Percentiles rank a stretch among this genome's conserved stretches.
phyloP scores from a whole-genome alignment of 805 yeast genomes.

The Lachancea meyersii region DNA sequence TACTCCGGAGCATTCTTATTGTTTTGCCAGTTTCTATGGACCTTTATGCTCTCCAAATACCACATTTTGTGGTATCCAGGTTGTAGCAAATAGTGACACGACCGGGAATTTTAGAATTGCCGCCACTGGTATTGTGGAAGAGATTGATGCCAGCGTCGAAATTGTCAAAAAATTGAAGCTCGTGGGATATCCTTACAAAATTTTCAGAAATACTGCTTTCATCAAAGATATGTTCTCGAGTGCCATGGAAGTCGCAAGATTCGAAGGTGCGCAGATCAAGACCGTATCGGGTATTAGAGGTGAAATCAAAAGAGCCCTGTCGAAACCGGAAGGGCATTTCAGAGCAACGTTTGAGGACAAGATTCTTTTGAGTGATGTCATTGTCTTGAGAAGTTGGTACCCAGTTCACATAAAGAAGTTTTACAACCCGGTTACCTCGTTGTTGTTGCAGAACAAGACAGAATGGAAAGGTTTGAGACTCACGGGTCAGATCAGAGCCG shows the following conservation, averaged over 20 bases:
- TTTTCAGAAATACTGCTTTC: slow-evolving; percentile 93
- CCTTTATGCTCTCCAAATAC: slow-evolving; percentile 97
- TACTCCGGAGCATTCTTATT: slow-evolving; percentile 96
- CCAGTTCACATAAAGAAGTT: slow-evolving; percentile 86
- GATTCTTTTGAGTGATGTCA: slow-evolving; percentile 80
- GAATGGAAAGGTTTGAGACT: slow-evolving; percentile 96
- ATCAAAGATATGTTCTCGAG: slow-evolving; percentile 94
- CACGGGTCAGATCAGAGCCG: slow-evolving; percentile 90
- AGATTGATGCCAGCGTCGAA: slow-evolving; percentile 80
- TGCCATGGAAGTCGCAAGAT: slow-evolving; percentile 90
- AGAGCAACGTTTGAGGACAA: slow-evolving; percentile 98
- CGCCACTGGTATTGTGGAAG: slow-evolving; percentile 95
- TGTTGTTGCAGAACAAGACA: slow-evolving; percentile 65
- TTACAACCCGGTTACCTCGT: slow-evolving; percentile 93
- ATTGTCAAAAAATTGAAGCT: slow-evolving; percentile 93
- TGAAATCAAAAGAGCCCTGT: slow-evolving; percentile 89
- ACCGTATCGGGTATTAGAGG: slow-evolving; percentile 98
- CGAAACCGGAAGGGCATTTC: slow-evolving; percentile 91
- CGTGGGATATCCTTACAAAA: slow-evolving; percentile 90
- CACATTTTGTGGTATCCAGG: slow-evolving; percentile 91
- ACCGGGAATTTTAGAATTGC: slow-evolving; percentile 90
- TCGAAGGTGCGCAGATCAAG: slow-evolving; percentile 95
- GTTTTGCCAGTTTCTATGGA: slow-evolving; percentile 93
- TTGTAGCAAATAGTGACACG: slow-evolving; percentile 75
- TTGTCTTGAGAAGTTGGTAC: slow-evolving; percentile 92